Conservation (phyloP, 2,329 filamentous ascomycete species). For the Aspergillus udagawae region DNA sequence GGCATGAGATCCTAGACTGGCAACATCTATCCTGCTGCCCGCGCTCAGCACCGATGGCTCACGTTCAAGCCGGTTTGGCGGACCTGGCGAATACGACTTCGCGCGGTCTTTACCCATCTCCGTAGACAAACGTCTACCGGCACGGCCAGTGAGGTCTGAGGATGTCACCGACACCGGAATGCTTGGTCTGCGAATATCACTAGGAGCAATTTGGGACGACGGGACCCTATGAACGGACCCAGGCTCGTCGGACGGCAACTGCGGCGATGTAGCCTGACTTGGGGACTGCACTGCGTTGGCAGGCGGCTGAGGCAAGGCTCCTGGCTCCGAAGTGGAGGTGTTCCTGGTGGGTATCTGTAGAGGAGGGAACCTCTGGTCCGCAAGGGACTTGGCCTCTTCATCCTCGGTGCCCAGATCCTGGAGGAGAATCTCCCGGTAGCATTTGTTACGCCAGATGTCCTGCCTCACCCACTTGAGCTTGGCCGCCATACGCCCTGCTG, state of each 20-base stretch:
- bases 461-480: conserved; percentile 92
- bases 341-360: conserved; percentile 14
- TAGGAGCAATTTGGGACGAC: conserved; percentile 18
- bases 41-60: conserved; percentile 38
- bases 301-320: not conserved
- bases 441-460: conserved; percentile 88
- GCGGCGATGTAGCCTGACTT: conserved; percentile 6
- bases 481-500: conserved; percentile 77
- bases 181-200: conserved; percentile 30
- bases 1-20: conserved; percentile 30
- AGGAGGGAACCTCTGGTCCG: conserved; percentile 17
- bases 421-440: conserved; percentile 81
- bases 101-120: conserved; percentile 25
- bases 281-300: conserved; percentile 11
- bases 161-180: conserved; percentile 30
- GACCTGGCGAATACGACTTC: conserved; percentile 22
- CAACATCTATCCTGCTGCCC: conserved; percentile 33
- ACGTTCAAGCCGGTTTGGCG: conserved; percentile 28
- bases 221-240: conserved; percentile 17
- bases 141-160: conserved; percentile 22
- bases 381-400: conserved; percentile 24
- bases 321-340: conserved; percentile 14
- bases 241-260: conserved; percentile 11
- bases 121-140: conserved; percentile 26
- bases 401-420: conserved; percentile 80